Evolutionary conservation across 495 filamentous ascomycete genomes (phyloP), one percentile per base, ranked within the genome.

Genomic region (Penicillium crystallinum): DNA sequence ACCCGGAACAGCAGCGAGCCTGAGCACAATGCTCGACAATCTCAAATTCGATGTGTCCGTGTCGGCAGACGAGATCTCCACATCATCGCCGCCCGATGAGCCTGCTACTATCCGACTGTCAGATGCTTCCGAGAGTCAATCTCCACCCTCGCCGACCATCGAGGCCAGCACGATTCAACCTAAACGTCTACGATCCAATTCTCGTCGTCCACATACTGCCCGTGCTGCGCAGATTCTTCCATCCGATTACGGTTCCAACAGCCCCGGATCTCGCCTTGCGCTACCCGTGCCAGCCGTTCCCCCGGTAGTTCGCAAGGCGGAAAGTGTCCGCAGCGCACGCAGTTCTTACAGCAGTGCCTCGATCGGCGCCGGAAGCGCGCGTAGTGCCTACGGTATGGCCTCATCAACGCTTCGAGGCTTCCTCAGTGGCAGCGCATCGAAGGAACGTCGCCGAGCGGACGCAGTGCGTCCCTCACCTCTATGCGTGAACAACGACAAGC

Each of bases 351-450:
- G 68, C 55, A 74, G 61, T 9, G 58, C 67, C 4, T 75, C 71
- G 1, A 73, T 71, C 3, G 67, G 72, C 14, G 66, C 68, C 2
- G 67, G 66, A 12, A 76, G 73, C 49, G 54, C 64, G 2, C 68
- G 72, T n/a, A 75, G 72, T 41, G 51, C 69, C 6, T 72, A 74
- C 44, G 73, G 70, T 3, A 50, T 62, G 15, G 68, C 73, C 4
- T 73, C 71, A 4, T 77, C 73, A 9, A 66, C 73, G 0, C 61
- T 77, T 14, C 52, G 68, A 38, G 70, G 68, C 6, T 70, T 77
- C 38, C 59, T 77, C 9, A 65, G 56, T 6, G 58, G 62, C 25
- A 60, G 54, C 35, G 59, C 65, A 1, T 60, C 64, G 17, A 69
- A 58, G 47, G 72, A 72, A 25, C 65, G 66, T 41, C 62, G 59